Conservation (phyloP, 2,329 filamentous ascomycete species). For the Lojkania enalia region DNA sequence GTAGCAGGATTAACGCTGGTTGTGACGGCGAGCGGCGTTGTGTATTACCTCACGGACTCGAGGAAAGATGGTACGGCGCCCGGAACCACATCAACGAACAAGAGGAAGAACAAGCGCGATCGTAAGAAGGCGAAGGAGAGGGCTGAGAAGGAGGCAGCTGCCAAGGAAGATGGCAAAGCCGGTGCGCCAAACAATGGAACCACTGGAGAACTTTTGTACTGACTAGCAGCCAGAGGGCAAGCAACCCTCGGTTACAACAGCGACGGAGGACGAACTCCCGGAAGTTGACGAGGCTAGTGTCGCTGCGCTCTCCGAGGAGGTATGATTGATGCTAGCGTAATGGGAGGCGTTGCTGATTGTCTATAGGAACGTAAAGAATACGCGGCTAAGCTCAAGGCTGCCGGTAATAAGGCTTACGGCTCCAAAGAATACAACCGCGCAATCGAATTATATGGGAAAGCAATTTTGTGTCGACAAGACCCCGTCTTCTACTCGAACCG, state of each 20-base stretch:
- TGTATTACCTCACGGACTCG: conserved; percentile 79
- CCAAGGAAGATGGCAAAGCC: conserved; percentile 40
- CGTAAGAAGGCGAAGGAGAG: conserved; percentile 83
- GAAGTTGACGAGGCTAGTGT: conserved; percentile 54
- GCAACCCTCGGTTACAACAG: conserved; percentile 42
- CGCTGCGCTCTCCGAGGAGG: conserved; percentile 48
- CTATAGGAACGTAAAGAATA: conserved; percentile 79
- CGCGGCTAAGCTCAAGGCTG: conserved; percentile 88
- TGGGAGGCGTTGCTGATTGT: conserved; percentile 30
- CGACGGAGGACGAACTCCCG: conserved; percentile 51
- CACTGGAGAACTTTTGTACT: conserved; percentile 11
- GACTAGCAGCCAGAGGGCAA: conserved; percentile 31
- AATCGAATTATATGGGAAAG: conserved; percentile 93
- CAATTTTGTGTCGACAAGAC: conserved; percentile 94
- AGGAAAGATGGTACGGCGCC: conserved; percentile 46
- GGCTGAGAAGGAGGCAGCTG: conserved; percentile 54
- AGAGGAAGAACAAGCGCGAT: conserved; percentile 88
- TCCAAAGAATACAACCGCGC: conserved; percentile 91
- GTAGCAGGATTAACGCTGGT: conserved; percentile 93
- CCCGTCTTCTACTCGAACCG: conserved; percentile 99
- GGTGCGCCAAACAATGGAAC: conserved; percentile 24
- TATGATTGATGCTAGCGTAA: conserved; percentile 18
- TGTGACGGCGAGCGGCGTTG: conserved; percentile 84
- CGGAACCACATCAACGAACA: conserved; percentile 44
- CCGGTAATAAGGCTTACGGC: conserved; percentile 94